Evolutionary conservation across 148 eudicot genomes (phyloP).

Genomic region (Cornus florida): DNA sequence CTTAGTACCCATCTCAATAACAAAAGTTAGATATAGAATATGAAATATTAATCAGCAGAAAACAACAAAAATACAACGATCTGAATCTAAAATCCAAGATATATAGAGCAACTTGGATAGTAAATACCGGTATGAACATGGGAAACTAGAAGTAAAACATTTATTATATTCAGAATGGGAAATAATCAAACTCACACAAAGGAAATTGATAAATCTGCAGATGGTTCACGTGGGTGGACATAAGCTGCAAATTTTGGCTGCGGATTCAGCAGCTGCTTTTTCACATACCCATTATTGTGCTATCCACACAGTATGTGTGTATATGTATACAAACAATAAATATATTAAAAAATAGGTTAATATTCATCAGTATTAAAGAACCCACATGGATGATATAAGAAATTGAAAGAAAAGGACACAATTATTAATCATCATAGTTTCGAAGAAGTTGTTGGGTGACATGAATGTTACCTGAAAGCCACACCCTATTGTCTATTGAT

Average conservation of each 20-base stretch:
- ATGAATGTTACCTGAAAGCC: conserved; percentile 11
- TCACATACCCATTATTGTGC: conserved; percentile 3
- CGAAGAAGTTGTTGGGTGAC: background rate
- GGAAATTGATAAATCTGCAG: no score
- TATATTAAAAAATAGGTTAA: background rate
- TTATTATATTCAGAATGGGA: background rate
- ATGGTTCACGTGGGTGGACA: no score
- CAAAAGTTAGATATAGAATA: background rate
- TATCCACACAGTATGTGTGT: no score
- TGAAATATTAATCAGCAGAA: background rate
- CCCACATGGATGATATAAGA: conserved; percentile 10
- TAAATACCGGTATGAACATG: conserved; percentile 9
- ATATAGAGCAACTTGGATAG: conserved; percentile 3
- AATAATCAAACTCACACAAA: background rate
- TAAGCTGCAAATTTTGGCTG: no score
- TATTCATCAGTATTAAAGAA: conserved; percentile 5
- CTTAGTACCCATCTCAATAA: conserved; percentile 6
- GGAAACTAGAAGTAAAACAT: conserved; percentile 9
- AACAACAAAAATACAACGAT: background rate
- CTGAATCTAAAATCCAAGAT: background rate
- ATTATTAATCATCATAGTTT: background rate
- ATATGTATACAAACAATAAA: background rate
- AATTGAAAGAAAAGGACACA: background rate
- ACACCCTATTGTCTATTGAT: background rate
- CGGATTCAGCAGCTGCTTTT: background rate